These are phyloP conservation scores for Aspergillus ochraceoroseus DNA, from an alignment of 2,329 filamentous ascomycete species.

Conservation along the genomic window DNA sequence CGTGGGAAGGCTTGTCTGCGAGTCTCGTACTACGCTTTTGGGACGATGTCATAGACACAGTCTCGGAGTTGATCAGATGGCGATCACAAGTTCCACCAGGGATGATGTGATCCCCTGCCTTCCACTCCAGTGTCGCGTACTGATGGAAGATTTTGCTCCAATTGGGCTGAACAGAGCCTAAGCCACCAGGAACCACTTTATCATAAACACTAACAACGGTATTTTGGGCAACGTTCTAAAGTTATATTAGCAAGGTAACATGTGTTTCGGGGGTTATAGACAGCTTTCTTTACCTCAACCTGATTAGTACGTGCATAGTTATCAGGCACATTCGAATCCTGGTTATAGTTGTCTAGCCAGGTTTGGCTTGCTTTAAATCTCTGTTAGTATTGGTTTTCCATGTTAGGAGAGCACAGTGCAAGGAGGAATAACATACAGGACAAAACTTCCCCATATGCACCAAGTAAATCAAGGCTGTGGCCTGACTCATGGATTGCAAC, in stretches of 20 bases:
- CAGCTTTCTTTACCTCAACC: slow-evolving; percentile 1
- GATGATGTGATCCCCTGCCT: slow-evolving; percentile 5
- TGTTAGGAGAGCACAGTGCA: neutral
- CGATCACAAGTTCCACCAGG: slow-evolving; percentile 9
- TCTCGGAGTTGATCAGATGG: slow-evolving; percentile 8
- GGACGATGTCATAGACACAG: neutral
- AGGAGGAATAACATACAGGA: slow-evolving; percentile 2
- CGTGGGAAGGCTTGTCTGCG: neutral
- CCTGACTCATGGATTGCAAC: slow-evolving; percentile 9
- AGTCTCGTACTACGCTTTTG: neutral
- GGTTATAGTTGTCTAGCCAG: slow-evolving; percentile 7
- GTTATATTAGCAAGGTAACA: neutral
- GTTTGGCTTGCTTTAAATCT: neutral
- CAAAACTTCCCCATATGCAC: slow-evolving; percentile 5
- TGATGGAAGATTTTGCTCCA: slow-evolving; percentile 7
- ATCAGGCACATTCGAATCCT: slow-evolving; percentile 6
- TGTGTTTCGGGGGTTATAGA: neutral
- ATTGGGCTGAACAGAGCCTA: slow-evolving; percentile 5
- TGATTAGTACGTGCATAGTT: slow-evolving; percentile 8
- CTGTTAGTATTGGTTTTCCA: neutral
- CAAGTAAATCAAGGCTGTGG: slow-evolving; percentile 8
- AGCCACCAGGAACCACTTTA: slow-evolving; percentile 3
- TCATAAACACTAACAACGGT: slow-evolving; percentile 10
- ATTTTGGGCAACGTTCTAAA: slow-evolving; percentile 12
- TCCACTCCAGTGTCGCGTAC: slow-evolving; percentile 4